Evolutionary conservation across 2,329 filamentous ascomycete species (phyloP).

Genomic region (Sporothrix brasiliensis): DNA sequence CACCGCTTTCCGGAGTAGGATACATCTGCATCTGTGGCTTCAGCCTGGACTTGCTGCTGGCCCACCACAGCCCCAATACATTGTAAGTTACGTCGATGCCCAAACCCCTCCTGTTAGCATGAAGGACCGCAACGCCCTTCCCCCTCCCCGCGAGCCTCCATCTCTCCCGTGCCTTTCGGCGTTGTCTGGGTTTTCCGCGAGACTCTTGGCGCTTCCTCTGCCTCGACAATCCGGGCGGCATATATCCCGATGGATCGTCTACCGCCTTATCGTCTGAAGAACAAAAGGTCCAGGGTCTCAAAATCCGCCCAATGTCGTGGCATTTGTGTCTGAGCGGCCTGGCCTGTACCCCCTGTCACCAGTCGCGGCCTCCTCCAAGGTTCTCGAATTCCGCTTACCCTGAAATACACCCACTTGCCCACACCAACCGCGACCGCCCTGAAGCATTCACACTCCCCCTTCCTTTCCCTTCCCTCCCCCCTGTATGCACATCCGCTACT

Average conservation of each 20-base stretch:
- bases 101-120: conserved; percentile 19
- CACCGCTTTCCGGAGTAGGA: background rate
- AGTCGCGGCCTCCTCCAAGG: conserved; percentile 12
- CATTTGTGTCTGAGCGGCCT: conserved; percentile 9
- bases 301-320: background rate
- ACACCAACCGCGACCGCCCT: conserved; percentile 9
- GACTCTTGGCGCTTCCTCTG: no score
- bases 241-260: conserved; percentile 6
- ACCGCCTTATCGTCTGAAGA: conserved; percentile 24
- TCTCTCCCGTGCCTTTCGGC: background rate
- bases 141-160: background rate
- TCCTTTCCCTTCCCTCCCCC: conserved; percentile 9
- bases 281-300: background rate
- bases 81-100: conserved; percentile 13
- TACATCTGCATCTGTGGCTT: conserved; percentile 27
- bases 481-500: conserved; percentile 20
- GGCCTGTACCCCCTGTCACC: conserved; percentile 21
- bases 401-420: conserved; percentile 14
- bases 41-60: conserved; percentile 31
- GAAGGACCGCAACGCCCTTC: background rate
- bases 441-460: conserved; percentile 3
- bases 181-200: no score
- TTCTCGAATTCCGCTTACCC: conserved; percentile 19
- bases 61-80: conserved; percentile 23
- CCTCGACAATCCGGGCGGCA: background rate